Conservation (phyloP, 306 rosid species). For the Cicer chorassanicum region DNA sequence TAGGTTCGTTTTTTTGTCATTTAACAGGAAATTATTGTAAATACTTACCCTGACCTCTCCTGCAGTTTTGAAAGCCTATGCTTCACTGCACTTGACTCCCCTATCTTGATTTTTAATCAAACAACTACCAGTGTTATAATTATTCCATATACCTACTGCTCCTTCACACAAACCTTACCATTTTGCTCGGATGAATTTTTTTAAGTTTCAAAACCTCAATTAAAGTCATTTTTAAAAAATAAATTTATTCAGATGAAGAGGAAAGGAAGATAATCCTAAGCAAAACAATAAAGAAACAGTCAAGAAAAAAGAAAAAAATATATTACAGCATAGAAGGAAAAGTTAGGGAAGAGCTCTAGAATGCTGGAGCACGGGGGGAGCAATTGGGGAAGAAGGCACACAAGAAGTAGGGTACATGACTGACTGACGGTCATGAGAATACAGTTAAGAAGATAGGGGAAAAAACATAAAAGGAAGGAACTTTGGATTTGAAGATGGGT, state of each 20-base stretch:
- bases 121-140: background rate
- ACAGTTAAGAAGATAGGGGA: background rate
- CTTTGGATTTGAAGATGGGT: background rate
- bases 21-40: conserved; percentile 17
- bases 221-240: background rate
- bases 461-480: background rate
- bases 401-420: background rate
- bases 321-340: background rate
- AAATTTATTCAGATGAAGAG: conserved; percentile 4
- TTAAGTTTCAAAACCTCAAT: conserved; percentile 20
- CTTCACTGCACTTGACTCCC: conserved; percentile 30
- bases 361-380: background rate
- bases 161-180: conserved; percentile 1
- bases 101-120: conserved; percentile 31
- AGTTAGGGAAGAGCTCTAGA: background rate
- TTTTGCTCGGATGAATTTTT: background rate
- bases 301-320: background rate
- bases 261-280: background rate
- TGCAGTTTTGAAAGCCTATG: conserved; percentile 17
- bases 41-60: conserved; percentile 21
- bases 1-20: conserved; percentile 27
- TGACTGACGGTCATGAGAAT: background rate
- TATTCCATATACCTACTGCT: background rate
- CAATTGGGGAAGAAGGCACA: conserved; percentile 6
- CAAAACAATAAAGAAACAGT: conserved; percentile 1